Conservation (phyloP, 805 yeast species). For the Lipomyces yamadae region DNA sequence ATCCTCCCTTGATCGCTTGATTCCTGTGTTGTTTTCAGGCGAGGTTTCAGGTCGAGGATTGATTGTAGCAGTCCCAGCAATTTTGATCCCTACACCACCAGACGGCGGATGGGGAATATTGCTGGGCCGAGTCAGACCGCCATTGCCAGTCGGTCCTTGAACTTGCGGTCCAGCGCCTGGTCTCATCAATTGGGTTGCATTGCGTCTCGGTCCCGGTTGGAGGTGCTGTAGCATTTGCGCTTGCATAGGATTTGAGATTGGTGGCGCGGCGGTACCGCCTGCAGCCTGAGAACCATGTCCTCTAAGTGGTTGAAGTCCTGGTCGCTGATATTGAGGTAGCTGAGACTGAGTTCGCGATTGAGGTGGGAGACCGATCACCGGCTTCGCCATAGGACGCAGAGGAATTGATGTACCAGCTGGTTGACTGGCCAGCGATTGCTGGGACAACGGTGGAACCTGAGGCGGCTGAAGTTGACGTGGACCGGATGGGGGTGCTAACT, state of each 20-base stretch:
- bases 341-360: slow-evolving; percentile 21
- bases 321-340: slow-evolving; percentile 33
- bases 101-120: slow-evolving; percentile 7
- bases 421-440: slow-evolving; percentile 5
- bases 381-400: not conserved
- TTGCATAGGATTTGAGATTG: not conserved
- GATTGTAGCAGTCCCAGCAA: slow-evolving; percentile 9
- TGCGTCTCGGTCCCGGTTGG: slow-evolving; percentile 18
- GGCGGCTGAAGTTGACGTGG: slow-evolving; percentile 11
- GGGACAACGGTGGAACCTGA: slow-evolving; percentile 4
- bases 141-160: slow-evolving; percentile 9
- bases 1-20: slow-evolving; percentile 8
- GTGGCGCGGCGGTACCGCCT: not conserved
- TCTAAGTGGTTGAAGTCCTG: slow-evolving; percentile 18
- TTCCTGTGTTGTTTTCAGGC: slow-evolving; percentile 5
- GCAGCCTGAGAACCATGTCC: not conserved
- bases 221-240: slow-evolving; percentile 20
- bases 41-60: slow-evolving; percentile 8
- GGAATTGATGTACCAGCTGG: not conserved
- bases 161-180: slow-evolving; percentile 12
- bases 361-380: not conserved
- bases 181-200: slow-evolving; percentile 16
- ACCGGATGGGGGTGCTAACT: slow-evolving; percentile 7
- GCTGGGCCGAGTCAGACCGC: not conserved
- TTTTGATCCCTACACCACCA: not conserved